Base-by-base conservation (phyloP, 1,284 basidiomycete genomes). In the Ustilago lituana region DNA sequence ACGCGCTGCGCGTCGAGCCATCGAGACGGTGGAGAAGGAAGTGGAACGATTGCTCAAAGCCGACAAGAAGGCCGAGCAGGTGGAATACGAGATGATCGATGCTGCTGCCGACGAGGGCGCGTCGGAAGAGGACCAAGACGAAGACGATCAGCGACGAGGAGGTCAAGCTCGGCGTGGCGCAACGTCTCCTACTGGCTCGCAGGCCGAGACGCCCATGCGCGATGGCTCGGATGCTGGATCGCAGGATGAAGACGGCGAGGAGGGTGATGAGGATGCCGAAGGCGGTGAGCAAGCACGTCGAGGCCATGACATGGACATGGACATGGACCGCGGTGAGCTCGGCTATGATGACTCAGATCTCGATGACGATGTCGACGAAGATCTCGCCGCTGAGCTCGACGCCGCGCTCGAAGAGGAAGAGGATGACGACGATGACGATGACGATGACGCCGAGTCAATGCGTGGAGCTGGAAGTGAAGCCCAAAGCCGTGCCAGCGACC, bases 11-110 rank as follows among this genome's bases (percentile, higher is more conserved):
- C 87, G 88, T 81, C 84, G 92, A 88, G 93, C 93, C 1, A 98
- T 98, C 71, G 94, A 98, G 84, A 94, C 92, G 29, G 94, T 98
- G 3, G 95, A 98, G 82, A 90, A 95, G 83, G 92, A 95, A 80
- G 95, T 98, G 1, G 96, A 98, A 81, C 86, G 93, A 54, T 83
- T 99, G 38, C 83, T 98, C 27, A 90, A 91, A 64, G 90, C 91
- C 67, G 96, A 99, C 83, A 87, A 89, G 10, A 84, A 90, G 50
- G 93, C 94, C 1, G 85, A 88, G 0, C 87, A 91, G 63, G 89
- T 93, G 15, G 72, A 80, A 45, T 80, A 76, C 52, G 80, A 78
- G 39, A 70, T 74, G 46, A 64, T 78, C 23, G 78, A 79, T 46
- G 57, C 67, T 19, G 57, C 67, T 19, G 55, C 62, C n/a, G 80